Conservation (phyloP, 192 early-diverging fungal species). For the Entrophospora sp. region DNA sequence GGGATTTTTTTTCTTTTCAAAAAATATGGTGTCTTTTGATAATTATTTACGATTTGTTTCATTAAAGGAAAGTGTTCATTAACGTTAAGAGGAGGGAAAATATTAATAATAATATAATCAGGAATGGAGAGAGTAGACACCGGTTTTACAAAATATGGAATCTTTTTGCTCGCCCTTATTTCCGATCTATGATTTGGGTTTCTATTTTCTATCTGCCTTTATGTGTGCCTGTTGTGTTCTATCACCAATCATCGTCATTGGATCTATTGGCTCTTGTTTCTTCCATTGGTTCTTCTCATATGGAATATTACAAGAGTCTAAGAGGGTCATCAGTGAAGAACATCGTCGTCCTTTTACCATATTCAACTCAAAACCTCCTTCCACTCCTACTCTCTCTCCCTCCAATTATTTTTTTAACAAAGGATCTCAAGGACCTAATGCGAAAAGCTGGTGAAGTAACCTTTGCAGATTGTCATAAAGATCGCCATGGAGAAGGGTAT, state of each 20-base stretch:
- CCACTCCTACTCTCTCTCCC: conserved; percentile 17
- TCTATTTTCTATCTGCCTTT: conserved; percentile 18
- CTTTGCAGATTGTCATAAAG: conserved; percentile 85
- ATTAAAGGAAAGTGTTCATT: too few relatives aligned
- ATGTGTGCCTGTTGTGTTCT: too few relatives aligned
- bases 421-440: conserved; percentile 91
- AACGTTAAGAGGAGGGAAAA: too few relatives aligned
- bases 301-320: conserved; percentile 26
- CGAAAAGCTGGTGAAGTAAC: conserved; percentile 90
- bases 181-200: conserved; percentile 2
- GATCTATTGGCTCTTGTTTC: conserved; percentile 25
- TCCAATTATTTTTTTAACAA: conserved; percentile 42
- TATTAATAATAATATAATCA: too few relatives aligned
- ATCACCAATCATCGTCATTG: too few relatives aligned
- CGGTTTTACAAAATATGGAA: conserved; percentile 1
- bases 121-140: too few relatives aligned
- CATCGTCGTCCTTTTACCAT: conserved; percentile 22
- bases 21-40: too few relatives aligned
- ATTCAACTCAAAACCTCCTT: conserved; percentile 2
- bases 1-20: too few relatives aligned
- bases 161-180: conserved; percentile 1
- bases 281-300: conserved; percentile 27
- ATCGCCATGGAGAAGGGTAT: conserved; percentile 75
- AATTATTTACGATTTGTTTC: too few relatives aligned
- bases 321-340: conserved; percentile 6